A percentile compares a stretch with the other conserved stretches of the same genome.
Conservation (phyloP, 2,329 filamentous ascomycete genomes). For the Aspergillus sojae region DNA sequence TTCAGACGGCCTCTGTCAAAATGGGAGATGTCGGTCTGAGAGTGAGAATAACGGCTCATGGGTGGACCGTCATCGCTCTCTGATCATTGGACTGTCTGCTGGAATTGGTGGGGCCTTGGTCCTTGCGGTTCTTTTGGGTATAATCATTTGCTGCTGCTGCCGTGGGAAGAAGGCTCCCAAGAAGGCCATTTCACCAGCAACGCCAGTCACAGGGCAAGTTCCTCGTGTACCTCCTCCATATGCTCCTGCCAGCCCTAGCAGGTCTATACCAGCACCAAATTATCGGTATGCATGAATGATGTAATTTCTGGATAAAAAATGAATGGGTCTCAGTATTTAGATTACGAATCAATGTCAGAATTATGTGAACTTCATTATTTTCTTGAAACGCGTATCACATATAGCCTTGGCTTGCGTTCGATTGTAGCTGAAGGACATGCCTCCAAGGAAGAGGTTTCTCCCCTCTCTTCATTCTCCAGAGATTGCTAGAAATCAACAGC, state of each 20-base stretch:
- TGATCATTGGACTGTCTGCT: constrained; percentile 19
- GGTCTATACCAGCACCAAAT: background rate
- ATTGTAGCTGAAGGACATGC: background rate
- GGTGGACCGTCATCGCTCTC: constrained; percentile 12
- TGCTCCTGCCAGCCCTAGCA: background rate
- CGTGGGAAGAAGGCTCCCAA: background rate
- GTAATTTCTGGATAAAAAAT: too few relatives aligned
- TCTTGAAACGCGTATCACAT: background rate
- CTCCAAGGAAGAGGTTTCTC: constrained; percentile 26
- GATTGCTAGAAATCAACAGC: constrained; percentile 29
- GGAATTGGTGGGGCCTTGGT: constrained; percentile 19
- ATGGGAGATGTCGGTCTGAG: constrained; percentile 1
- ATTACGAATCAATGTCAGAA: background rate
- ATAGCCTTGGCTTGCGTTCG: background rate
- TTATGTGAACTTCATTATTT: background rate
- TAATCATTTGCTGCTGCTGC: constrained; percentile 15
- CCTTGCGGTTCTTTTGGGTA: constrained; percentile 6
- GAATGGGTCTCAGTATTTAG: background rate
- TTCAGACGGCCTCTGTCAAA: constrained; percentile 1
- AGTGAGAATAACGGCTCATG: constrained; percentile 7
- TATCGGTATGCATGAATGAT: background rate
- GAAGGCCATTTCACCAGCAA: background rate
- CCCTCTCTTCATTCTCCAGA: constrained; percentile 28
- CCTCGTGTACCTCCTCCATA: background rate
- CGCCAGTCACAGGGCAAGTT: background rate